Evolutionary conservation across 129 eudicot genomes (phyloP), one percentile per base, ranked within the genome.

Genomic region (Calendula officinalis): DNA sequence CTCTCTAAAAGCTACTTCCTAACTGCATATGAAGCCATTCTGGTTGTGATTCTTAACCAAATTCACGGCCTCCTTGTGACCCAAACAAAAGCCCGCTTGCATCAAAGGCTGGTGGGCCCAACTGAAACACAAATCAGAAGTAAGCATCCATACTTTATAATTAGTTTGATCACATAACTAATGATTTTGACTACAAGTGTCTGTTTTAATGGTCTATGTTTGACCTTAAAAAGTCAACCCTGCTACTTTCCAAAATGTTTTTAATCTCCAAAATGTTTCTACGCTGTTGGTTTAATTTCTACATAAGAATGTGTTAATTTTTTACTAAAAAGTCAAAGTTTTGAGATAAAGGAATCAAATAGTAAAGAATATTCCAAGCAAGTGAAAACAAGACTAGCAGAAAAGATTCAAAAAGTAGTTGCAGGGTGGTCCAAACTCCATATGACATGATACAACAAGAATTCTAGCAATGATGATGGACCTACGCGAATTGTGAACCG

Each of bases 11-110:
- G 81, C 83, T 81, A 74, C 73, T 74, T 37, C 97, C 97, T 47
- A 87, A 62, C 64, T 87, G 96, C 91, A 87, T 91, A 75, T 91
- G 96, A 49, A 91, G 90, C 94, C 96, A 91, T 74, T 83, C 96
- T 1, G 83, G 69, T 62, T 87, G 88, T 11, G 85, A 40, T 65
- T 79, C 91, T 66, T 80, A 86, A 58, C 79, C 75, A 54, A 82
- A 82, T 48, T 87, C 97, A 50, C 87, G 75, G 56, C 82, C 73
- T 13, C 84, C 76, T 67, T 80, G 86, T 49, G 90, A 45, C 42
- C 88, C 84, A 54, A 75, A 91, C 45, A 87, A 63, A 77, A 91
- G 81, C 35, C 81, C 94, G 14, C 75, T 65, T 17, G 86, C 75
- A 75, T 91, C 96, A 70, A 82, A 87, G 43, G 87, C 38, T 40